phyloP scores from a whole-genome alignment of 2,329 filamentous ascomycete species.

The Microsporum ferrugineum region DNA sequence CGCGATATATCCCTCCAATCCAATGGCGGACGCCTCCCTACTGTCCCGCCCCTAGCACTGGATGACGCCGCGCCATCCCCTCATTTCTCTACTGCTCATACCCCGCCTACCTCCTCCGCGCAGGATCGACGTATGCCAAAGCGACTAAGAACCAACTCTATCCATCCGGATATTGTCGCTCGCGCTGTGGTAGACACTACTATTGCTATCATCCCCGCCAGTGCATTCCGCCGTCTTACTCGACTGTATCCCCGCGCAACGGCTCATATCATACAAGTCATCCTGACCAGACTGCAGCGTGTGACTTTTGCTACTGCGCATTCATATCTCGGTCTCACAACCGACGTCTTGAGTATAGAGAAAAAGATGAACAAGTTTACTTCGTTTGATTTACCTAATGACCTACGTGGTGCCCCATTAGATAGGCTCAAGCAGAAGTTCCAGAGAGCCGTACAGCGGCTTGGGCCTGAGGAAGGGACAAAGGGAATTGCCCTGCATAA shows the following conservation, averaged over 20 bases:
- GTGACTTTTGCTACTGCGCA: conserved; percentile 92
- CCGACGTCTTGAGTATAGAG: conserved; percentile 84
- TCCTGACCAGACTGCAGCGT: conserved; percentile 82
- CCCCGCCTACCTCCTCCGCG: conserved; percentile 28
- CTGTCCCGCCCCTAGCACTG: conserved; percentile 64
- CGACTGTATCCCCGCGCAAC: conserved; percentile 92
- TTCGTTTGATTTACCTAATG: conserved; percentile 79
- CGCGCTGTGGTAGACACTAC: conserved; percentile 92
- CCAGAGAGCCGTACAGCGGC: conserved; percentile 66
- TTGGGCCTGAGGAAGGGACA: conserved; percentile 65
- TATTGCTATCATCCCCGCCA: conserved; percentile 94
- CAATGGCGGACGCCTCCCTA: conserved; percentile 37
- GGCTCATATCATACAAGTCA: conserved; percentile 94
- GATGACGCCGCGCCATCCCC: conserved; percentile 15
- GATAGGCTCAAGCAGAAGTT: conserved; percentile 90
- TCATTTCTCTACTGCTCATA: conserved; percentile 15
- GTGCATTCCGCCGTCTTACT: conserved; percentile 84
- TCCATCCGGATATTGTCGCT: conserved; percentile 94
- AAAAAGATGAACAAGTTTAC: conserved; percentile 90
- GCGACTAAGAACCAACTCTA: conserved; percentile 42
- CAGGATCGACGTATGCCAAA: conserved; percentile 38
- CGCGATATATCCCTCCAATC: conserved; percentile 12
- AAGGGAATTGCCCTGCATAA: conserved; percentile 97
- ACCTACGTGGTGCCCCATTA: conserved; percentile 71
- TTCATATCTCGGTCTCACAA: conserved; percentile 82